These are phyloP conservation scores for Trametes cingulata DNA, from an alignment of 768 basidiomycete species.

Conservation along the genomic window DNA sequence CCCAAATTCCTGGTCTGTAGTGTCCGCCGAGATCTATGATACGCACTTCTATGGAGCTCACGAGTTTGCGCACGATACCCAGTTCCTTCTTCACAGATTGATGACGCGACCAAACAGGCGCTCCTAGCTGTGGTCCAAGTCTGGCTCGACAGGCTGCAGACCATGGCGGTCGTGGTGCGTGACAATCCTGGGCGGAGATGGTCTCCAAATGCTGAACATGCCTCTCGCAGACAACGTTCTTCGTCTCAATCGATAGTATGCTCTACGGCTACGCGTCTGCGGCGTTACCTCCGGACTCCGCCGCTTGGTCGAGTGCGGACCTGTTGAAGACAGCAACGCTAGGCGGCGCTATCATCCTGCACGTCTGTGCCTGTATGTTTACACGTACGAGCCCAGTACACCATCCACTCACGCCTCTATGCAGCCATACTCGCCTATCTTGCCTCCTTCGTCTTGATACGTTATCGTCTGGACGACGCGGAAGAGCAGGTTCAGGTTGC, in stretches of 20 bases:
- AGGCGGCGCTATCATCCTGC: constrained; percentile 34
- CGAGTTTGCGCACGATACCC: not conserved
- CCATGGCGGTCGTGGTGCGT: constrained; percentile 58
- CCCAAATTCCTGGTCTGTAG: too few relatives aligned
- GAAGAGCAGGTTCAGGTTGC: constrained; percentile 24
- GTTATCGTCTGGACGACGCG: constrained; percentile 56
- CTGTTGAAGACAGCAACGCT: constrained; percentile 16
- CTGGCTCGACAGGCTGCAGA: constrained; percentile 62
- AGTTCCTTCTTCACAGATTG: not conserved
- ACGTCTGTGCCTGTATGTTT: constrained; percentile 50
- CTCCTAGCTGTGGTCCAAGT: constrained; percentile 43
- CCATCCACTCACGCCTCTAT: not conserved
- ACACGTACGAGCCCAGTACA: not conserved
- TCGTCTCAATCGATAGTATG: constrained; percentile 57
- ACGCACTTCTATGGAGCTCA: not conserved
- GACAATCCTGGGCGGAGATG: not conserved
- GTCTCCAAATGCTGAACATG: not conserved
- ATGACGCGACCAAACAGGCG: constrained; percentile 14
- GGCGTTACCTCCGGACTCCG: constrained; percentile 27
- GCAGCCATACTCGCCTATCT: constrained; percentile 50
- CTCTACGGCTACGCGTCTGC: constrained; percentile 36
- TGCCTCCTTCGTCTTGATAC: constrained; percentile 55
- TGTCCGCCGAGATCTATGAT: too few relatives aligned
- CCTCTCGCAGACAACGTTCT: constrained; percentile 55
- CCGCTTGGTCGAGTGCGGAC: constrained; percentile 14